Conservation (phyloP, 306 rosid species). For the Vigna angularis region DNA sequence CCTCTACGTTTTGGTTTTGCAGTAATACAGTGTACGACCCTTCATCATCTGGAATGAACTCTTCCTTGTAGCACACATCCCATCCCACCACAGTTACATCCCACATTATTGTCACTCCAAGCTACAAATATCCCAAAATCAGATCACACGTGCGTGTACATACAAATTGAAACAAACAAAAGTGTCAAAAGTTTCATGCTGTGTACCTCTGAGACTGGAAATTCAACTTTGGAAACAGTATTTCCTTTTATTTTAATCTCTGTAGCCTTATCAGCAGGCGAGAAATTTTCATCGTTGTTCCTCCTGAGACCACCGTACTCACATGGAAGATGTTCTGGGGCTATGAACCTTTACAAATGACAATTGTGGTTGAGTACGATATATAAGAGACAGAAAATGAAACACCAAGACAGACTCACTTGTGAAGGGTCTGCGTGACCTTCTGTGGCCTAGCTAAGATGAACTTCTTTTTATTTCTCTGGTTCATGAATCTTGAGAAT, state of each 20-base stretch:
- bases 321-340: conserved; percentile 76
- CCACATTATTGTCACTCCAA: conserved; percentile 83
- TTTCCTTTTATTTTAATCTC: conserved; percentile 58
- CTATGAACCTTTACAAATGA: conserved; percentile 57
- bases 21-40: conserved; percentile 75
- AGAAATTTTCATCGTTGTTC: conserved; percentile 65
- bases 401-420: conserved; percentile 52
- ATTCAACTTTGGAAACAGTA: conserved; percentile 51
- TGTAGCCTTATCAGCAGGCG: conserved; percentile 61
- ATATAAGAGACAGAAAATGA: background rate
- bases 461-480: conserved; percentile 63
- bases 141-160: conserved; percentile 13
- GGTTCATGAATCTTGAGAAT: conserved; percentile 58
- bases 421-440: conserved; percentile 75
- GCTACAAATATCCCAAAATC: conserved; percentile 44
- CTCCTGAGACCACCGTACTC: conserved; percentile 85
- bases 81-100: conserved; percentile 84
- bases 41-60: conserved; percentile 91
- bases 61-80: conserved; percentile 89
- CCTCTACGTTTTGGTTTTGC: conserved; percentile 64
- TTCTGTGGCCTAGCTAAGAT: conserved; percentile 66
- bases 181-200: background rate
- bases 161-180: background rate
- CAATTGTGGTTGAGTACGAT: conserved; percentile 5
- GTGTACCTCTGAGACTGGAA: conserved; percentile 67